These are phyloP conservation scores for Phytophthora aleatoria DNA, from an alignment of 352 stramenopile genomes.

Conservation along the genomic window DNA sequence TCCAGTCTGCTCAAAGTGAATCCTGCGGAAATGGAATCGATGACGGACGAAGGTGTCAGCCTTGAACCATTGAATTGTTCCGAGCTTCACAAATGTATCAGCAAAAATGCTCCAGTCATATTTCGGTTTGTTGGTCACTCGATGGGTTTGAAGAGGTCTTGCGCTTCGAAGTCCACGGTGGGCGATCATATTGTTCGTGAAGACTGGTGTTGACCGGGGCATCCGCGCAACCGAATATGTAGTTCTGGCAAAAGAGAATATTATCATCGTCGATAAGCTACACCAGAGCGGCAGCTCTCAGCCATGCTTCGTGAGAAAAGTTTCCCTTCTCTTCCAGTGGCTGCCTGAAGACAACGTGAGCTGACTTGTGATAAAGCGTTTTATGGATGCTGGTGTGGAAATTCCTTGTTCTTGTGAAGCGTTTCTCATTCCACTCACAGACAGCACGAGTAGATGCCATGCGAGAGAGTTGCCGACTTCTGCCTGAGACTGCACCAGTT, in stretches of 20 bases:
- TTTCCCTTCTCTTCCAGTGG: not conserved
- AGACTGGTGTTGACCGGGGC: too few species aligned
- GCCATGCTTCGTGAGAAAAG: not conserved
- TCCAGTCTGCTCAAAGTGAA: not conserved
- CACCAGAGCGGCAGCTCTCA: not conserved
- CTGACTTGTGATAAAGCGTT: too few species aligned
- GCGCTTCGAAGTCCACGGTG: too few species aligned
- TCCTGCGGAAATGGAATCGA: not conserved
- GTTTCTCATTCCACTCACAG: too few species aligned
- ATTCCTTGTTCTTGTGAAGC: too few species aligned
- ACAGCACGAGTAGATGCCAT: too few species aligned
- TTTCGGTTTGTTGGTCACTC: slow-evolving; percentile 1
- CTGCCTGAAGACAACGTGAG: too few species aligned
- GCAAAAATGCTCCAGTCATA: not conserved
- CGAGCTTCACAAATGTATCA: not conserved
- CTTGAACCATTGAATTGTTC: not conserved
- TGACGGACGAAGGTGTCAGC: not conserved
- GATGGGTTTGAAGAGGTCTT: too few species aligned
- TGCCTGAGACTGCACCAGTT: too few species aligned
- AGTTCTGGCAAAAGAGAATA: not conserved
- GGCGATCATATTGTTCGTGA: too few species aligned
- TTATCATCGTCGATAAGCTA: slow-evolving; percentile 1
- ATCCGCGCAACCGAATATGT: not conserved
- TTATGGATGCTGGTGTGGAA: too few species aligned
- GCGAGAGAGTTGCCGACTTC: too few species aligned